These are phyloP conservation scores for Magnolia changhungtana DNA, from an alignment of 164 flowering plant species.

Conservation along the genomic window DNA sequence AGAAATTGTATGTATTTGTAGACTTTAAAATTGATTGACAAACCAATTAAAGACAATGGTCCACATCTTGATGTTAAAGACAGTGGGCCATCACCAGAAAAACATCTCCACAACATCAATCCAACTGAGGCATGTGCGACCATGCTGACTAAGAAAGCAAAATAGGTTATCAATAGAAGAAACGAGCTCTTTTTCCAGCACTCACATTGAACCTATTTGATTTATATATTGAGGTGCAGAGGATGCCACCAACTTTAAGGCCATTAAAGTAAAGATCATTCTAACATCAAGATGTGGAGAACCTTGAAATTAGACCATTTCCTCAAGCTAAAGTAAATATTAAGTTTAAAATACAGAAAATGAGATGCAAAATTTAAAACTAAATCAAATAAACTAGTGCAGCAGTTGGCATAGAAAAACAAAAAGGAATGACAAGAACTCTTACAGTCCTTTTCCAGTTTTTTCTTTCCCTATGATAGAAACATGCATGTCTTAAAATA, in stretches of 20 bases:
- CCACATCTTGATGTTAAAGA: no score
- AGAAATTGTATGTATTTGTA: no score
- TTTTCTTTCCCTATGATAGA: no score
- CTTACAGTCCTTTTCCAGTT: no score
- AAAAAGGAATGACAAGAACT: no score
- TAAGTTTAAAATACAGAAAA: no score
- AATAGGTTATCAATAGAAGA: conserved; percentile 10
- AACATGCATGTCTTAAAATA: no score
- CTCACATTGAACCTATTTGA: conserved; percentile 86
- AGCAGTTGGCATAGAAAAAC: background rate
- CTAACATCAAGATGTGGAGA: conserved; percentile 67
- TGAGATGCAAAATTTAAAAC: background rate
- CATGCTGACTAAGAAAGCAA: background rate
- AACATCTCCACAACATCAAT: background rate
- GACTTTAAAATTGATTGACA: no score
- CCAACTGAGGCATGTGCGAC: background rate
- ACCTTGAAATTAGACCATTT: conserved; percentile 53
- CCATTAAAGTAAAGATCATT: conserved; percentile 91
- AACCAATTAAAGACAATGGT: no score
- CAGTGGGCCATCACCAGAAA: background rate
- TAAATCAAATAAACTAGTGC: background rate
- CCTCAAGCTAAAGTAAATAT: no score
- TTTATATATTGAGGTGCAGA: conserved; percentile 83
- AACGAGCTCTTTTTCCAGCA: conserved; percentile 61
- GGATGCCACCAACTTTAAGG: conserved; percentile 93